Conservation (phyloP, 257 asterid species). For the Ophiorrhiza pumila region DNA sequence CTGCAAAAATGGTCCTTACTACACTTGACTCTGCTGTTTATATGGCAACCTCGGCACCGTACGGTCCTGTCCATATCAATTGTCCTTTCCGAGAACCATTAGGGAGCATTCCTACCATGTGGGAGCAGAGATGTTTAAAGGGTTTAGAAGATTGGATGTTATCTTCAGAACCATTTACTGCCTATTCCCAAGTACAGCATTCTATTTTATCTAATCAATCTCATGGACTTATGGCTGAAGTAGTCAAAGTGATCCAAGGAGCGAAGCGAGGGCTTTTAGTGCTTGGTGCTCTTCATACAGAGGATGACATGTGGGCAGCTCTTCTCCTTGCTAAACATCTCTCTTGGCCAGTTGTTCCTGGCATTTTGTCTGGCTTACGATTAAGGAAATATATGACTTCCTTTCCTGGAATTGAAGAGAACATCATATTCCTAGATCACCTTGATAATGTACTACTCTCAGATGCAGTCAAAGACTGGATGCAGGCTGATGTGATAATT, state of each 20-base stretch:
- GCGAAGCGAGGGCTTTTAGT: slow-evolving; percentile 72
- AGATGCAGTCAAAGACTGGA: slow-evolving; percentile 59
- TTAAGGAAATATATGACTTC: slow-evolving; percentile 71
- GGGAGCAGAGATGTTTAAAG: slow-evolving; percentile 58
- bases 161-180: slow-evolving; percentile 66
- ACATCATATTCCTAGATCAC: slow-evolving; percentile 76
- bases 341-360: slow-evolving; percentile 83
- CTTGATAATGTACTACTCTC: slow-evolving; percentile 86
- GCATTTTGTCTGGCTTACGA: slow-evolving; percentile 83
- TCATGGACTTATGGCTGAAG: slow-evolving; percentile 45
- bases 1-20: slow-evolving; percentile 85
- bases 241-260: slow-evolving; percentile 58
- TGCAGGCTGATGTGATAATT: slow-evolving; percentile 77
- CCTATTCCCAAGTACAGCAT: slow-evolving; percentile 52
- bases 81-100: slow-evolving; percentile 94
- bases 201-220: slow-evolving; percentile 34
- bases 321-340: slow-evolving; percentile 89
- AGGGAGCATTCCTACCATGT: slow-evolving; percentile 46
- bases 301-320: slow-evolving; percentile 96
- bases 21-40: slow-evolving; percentile 73
- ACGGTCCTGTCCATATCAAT: slow-evolving; percentile 89
- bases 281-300: slow-evolving; percentile 76
- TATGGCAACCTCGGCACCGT: slow-evolving; percentile 71
- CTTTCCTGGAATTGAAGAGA: slow-evolving; percentile 48
- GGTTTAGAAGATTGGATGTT: slow-evolving; percentile 83